Evolutionary conservation across 2,329 filamentous ascomycete species (phyloP).

Genomic region (Talaromyces rugulosus): DNA sequence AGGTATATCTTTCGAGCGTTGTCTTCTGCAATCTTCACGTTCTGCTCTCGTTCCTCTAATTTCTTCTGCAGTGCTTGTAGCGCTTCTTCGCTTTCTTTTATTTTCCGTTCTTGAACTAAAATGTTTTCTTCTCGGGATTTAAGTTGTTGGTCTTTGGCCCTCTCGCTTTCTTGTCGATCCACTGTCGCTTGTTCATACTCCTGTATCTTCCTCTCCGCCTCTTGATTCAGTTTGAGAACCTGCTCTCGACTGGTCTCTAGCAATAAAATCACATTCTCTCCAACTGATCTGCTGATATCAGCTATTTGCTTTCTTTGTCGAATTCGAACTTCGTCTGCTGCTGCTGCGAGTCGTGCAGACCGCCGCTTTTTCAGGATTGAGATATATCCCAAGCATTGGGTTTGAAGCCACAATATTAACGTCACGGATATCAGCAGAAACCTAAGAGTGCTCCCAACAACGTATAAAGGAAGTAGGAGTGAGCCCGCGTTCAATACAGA

Average conservation of each 20-base stretch:
- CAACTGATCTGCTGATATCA: slow-evolving; percentile 4
- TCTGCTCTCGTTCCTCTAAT: neutral
- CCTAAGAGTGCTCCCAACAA: slow-evolving; percentile 5
- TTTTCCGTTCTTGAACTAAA: neutral
- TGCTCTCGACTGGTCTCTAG: slow-evolving; percentile 1
- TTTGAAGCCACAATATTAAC: slow-evolving; percentile 10
- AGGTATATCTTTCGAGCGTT: neutral
- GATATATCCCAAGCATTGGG: slow-evolving; percentile 6
- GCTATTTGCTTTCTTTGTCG: slow-evolving; percentile 1
- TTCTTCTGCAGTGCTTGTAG: neutral
- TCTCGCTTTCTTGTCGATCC: neutral
- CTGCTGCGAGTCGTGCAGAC: slow-evolving; percentile 5
- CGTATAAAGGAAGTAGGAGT: slow-evolving; percentile 4
- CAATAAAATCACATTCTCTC: slow-evolving; percentile 4
- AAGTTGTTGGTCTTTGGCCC: neutral
- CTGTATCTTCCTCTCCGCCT: neutral
- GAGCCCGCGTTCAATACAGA: neutral
- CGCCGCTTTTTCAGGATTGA: slow-evolving; percentile 1
- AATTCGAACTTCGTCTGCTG: neutral
- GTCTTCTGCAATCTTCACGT: neutral
- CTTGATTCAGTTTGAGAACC: neutral
- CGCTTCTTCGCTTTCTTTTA: neutral
- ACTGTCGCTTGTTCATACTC: neutral
- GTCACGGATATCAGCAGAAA: slow-evolving; percentile 4
- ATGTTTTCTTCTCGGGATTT: neutral